Conservation (phyloP, 2,329 filamentous ascomycete species). For the Ophiostoma angusticollis region DNA sequence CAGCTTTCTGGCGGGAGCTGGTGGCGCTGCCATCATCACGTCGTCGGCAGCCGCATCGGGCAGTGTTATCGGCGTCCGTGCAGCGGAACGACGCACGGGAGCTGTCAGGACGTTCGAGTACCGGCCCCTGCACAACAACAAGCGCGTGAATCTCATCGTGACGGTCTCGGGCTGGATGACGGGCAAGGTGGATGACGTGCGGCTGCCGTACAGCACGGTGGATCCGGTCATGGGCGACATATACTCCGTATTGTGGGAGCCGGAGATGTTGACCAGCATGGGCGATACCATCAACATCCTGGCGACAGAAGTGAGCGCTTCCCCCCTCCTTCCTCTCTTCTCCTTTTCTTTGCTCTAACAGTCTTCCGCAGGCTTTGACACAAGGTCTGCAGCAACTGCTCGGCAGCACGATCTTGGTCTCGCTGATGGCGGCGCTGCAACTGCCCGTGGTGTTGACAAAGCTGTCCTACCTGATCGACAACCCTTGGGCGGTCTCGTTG, state of each 20-base stretch:
- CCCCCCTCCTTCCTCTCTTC: slow-evolving; percentile 1
- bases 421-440: slow-evolving; percentile 84
- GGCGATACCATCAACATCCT: slow-evolving; percentile 98
- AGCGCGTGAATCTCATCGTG: slow-evolving; percentile 87
- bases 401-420: slow-evolving; percentile 75
- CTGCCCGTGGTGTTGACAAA: slow-evolving; percentile 89
- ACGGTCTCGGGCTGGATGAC: slow-evolving; percentile 98
- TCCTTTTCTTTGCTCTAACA: neutral
- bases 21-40: slow-evolving; percentile 87
- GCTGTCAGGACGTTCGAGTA: slow-evolving; percentile 96
- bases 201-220: slow-evolving; percentile 88
- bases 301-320: slow-evolving; percentile 69
- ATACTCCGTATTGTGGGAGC: slow-evolving; percentile 95
- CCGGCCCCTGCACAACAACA: slow-evolving; percentile 92
- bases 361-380: slow-evolving; percentile 58
- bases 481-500: slow-evolving; percentile 94
- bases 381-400: slow-evolving; percentile 93
- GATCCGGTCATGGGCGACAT: slow-evolving; percentile 97
- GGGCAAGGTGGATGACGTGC: slow-evolving; percentile 91
- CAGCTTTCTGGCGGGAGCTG: slow-evolving; percentile 80
- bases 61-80: slow-evolving; percentile 71
- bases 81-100: slow-evolving; percentile 77
- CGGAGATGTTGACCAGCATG: slow-evolving; percentile 95
- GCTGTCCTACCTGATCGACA: slow-evolving; percentile 90
- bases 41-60: slow-evolving; percentile 79